Conservation (phyloP, 2,329 filamentous ascomycete species). For the Fusarium gaditjirri region DNA sequence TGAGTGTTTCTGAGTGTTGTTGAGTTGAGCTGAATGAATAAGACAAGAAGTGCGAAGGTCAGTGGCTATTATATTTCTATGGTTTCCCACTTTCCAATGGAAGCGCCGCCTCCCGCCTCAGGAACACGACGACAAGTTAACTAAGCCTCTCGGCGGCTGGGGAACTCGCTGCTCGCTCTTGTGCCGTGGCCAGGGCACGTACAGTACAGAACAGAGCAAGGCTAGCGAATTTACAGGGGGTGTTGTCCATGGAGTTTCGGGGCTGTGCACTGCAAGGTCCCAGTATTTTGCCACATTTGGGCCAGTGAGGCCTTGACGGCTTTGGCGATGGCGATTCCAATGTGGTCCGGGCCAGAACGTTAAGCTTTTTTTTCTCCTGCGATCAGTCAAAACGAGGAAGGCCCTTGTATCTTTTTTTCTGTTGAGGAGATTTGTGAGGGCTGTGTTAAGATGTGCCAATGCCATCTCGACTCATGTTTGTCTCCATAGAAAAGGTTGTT, state of each 20-base stretch:
- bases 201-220: constrained; percentile 6
- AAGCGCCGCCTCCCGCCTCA: constrained; percentile 19
- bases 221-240: constrained; percentile 5
- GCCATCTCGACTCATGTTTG: constrained; percentile 15
- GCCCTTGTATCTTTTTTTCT: constrained; percentile 15
- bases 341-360: constrained; percentile 28
- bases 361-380: constrained; percentile 25
- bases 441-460: constrained; percentile 23
- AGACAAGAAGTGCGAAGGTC: constrained; percentile 14
- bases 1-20: neutral
- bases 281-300: constrained; percentile 8
- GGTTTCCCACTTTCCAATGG: neutral
- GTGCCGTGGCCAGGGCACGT: constrained; percentile 16
- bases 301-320: constrained; percentile 21
- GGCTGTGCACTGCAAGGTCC: constrained; percentile 28
- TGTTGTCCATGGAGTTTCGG: constrained; percentile 2
- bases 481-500: neutral
- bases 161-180: neutral
- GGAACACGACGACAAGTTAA: constrained; percentile 24
- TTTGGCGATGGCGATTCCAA: constrained; percentile 38
- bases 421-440: constrained; percentile 27
- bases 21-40: constrained; percentile 11
- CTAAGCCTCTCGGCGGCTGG: constrained; percentile 30
- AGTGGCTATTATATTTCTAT: constrained; percentile 36
- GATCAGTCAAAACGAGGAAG: neutral